Conservation (phyloP, 106 monocot genomes). For the Xerophyta viscosa region DNA sequence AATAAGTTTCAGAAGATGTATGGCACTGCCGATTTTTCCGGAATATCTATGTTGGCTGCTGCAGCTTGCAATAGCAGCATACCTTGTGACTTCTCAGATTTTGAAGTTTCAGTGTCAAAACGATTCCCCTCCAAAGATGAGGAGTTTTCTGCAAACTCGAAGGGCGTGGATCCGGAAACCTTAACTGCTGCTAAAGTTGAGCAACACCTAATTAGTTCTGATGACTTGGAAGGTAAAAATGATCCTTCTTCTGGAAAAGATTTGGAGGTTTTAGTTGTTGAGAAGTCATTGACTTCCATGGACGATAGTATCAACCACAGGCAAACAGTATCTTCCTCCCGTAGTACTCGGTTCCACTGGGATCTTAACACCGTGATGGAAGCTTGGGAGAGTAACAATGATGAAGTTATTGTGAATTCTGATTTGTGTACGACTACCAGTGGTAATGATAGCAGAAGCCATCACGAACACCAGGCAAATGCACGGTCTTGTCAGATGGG, state of each 20-base stretch:
- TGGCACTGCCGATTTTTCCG: slow-evolving; percentile 67
- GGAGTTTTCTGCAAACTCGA: neutral
- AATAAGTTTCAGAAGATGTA: slow-evolving; percentile 3
- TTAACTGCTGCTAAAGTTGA: neutral
- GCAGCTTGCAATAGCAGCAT: slow-evolving; percentile 59
- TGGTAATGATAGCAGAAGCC: slow-evolving; percentile 8
- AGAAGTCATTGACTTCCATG: slow-evolving; percentile 7
- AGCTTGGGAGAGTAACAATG: slow-evolving; percentile 43
- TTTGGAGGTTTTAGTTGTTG: slow-evolving; percentile 3
- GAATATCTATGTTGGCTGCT: slow-evolving; percentile 85
- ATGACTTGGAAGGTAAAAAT: slow-evolving; percentile 10
- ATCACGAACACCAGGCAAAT: slow-evolving; percentile 2
- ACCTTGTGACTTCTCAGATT: slow-evolving; percentile 10
- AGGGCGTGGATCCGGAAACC: slow-evolving; percentile 10
- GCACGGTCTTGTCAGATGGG: neutral
- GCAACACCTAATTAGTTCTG: neutral
- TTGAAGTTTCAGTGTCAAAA: slow-evolving; percentile 8
- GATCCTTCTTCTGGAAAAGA: slow-evolving; percentile 7
- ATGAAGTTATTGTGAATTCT: slow-evolving; percentile 12
- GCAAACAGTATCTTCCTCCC: neutral
- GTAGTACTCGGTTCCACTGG: slow-evolving; percentile 65
- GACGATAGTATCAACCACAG: slow-evolving; percentile 8
- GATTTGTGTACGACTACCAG: slow-evolving; percentile 4
- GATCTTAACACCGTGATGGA: slow-evolving; percentile 82
- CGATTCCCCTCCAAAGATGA: slow-evolving; percentile 13